Evolutionary conservation across 306 rosid genomes (phyloP), one percentile per base, ranked within the genome.

Genomic region (Inga oerstediana): DNA sequence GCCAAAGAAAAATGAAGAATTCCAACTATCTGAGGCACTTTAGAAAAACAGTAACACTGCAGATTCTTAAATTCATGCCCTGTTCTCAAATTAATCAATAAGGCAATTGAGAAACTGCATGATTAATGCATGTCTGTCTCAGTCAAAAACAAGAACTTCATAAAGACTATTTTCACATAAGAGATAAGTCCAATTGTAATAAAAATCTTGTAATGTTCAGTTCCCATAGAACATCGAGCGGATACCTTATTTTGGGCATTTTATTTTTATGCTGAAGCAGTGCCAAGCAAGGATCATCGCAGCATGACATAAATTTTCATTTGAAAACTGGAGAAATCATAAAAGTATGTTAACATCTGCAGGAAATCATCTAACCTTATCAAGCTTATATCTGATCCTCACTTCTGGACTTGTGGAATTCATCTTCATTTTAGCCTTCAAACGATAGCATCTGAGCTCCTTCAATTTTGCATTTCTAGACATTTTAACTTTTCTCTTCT

Each of bases 1-100:
- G 34, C 12, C 70, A 78, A 68, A 56, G 37, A 76, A 78, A 7
- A 74, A 52, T 52, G 56, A 68, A 12, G 48, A 27, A 24, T 75
- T 45, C 54, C 82, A 83, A 46, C 74, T 61, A 65, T 83, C 71
- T 46, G 45, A 39, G 75, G 14, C 46, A 77, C 61, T 39, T 72
- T 64, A 45, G 17, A 20, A 39, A 66, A 59, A 24, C 37, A 27
- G 20, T 64, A 32, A 46, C 41, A 59, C 16, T 61, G 35, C 34
- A 61, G 30, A 59, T 59, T 22, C 13, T 34, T 72, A 76, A 69
- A 39, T 14, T 54, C 2, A 1, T 74, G 52, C 22, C 74, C 34
- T 24, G 37, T 52, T 20, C 34, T 74, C 56, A 76, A 48, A 65
- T 61, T 66, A 46, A 79, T 45, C 41, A 52, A 77, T 65, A 74